These are phyloP conservation scores for Echium plantagineum DNA, from an alignment of 257 asterid species.

Conservation along the genomic window DNA sequence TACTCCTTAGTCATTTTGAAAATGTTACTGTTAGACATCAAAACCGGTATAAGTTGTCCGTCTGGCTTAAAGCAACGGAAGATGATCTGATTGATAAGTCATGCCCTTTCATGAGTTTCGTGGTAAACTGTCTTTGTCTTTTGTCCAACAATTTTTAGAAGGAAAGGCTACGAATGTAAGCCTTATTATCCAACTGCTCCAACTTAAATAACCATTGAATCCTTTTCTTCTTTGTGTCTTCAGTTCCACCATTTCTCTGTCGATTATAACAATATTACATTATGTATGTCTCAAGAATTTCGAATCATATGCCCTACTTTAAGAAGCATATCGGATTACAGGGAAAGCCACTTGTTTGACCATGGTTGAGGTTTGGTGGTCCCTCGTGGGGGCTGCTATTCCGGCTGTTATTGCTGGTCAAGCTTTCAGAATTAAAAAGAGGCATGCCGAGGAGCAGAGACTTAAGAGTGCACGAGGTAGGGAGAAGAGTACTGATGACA, in stretches of 20 bases:
- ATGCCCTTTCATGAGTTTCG: not conserved
- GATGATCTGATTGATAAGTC: not conserved
- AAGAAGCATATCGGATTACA: not conserved
- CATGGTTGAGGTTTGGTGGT: constrained; percentile 98
- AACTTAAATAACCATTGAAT: not conserved
- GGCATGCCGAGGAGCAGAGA: constrained; percentile 64
- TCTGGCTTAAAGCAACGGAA: too few relatives aligned
- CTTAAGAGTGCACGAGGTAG: constrained; percentile 65
- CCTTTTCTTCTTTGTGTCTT: not conserved
- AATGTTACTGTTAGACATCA: too few relatives aligned
- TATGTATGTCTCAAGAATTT: too few relatives aligned
- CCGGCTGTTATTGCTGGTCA: constrained; percentile 81
- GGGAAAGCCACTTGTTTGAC: not conserved
- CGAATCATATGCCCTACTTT: not conserved
- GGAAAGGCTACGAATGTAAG: too few relatives aligned
- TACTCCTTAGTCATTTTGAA: too few relatives aligned
- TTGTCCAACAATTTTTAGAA: not conserved
- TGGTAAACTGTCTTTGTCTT: not conserved
- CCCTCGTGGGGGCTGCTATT: constrained; percentile 69
- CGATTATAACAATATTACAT: too few relatives aligned
- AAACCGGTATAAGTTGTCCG: too few relatives aligned
- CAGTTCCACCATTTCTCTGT: not conserved
- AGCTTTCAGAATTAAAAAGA: constrained; percentile 64
- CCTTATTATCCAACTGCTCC: too few relatives aligned
- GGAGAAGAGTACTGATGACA: constrained; percentile 78